Conservation (phyloP, 306 rosid genomes). For the Oemleria cerasiformis region DNA sequence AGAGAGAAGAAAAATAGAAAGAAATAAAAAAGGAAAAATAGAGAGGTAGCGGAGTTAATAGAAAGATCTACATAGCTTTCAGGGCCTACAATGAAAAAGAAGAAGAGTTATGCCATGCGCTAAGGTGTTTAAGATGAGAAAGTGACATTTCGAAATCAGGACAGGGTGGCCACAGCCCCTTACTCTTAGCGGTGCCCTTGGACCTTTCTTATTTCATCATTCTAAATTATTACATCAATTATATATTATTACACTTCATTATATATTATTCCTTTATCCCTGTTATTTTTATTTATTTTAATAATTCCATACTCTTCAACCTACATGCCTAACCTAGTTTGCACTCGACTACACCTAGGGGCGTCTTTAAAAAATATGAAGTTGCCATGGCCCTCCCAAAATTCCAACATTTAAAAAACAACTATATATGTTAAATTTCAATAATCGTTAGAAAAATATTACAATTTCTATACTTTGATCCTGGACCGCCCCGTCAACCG, state of each 20-base stretch:
- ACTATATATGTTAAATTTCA: too few relatives aligned
- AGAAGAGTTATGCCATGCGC: constrained; percentile 36
- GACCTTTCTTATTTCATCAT: constrained; percentile 51
- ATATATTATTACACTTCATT: background rate
- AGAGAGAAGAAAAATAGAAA: background rate
- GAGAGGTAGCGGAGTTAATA: constrained; percentile 37
- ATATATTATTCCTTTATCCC: background rate
- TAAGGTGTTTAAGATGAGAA: constrained; percentile 59
- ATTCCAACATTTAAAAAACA: too few relatives aligned
- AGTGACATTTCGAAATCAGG: constrained; percentile 61
- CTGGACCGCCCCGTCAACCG: too few relatives aligned
- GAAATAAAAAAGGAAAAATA: constrained; percentile 2
- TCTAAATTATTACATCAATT: background rate
- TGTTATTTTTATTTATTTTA: too few relatives aligned
- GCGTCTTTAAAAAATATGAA: too few relatives aligned
- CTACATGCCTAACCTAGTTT: too few relatives aligned
- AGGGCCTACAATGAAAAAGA: constrained; percentile 47
- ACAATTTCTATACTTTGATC: too few relatives aligned
- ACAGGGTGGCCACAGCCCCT: constrained; percentile 83
- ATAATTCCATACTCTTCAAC: too few relatives aligned
- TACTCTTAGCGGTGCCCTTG: constrained; percentile 70
- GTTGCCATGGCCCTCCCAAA: too few relatives aligned
- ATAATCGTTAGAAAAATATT: too few relatives aligned
- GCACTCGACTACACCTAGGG: too few relatives aligned
- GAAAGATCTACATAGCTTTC: constrained; percentile 79